Base-by-base conservation (phyloP, 352 stramenopile genomes). In the Aphanomyces astaci region DNA sequence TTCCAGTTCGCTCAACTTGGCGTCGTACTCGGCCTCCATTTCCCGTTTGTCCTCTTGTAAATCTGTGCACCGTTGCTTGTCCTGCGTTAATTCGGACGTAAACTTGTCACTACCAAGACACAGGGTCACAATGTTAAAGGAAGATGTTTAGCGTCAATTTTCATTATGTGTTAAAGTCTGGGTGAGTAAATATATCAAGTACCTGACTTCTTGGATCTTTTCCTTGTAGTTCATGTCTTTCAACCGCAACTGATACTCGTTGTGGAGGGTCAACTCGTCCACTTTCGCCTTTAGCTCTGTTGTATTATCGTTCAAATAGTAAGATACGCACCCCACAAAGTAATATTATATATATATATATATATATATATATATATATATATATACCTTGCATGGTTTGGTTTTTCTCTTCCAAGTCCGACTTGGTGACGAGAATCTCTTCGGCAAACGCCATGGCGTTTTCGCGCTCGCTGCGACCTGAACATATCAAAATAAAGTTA, bases 191-290 rank as follows among this genome's bases (percentile, higher is more conserved):
- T n/a, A 11, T n/a, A 49, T 63, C 46, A 88, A 75, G 30, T 77
- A 73, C 3, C 83, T 96, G 39, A 96, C 71, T 65, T 98, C 94
- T 71, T 98, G 97, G 30, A 98, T 79, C 59, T 97, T 95, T 66
- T 98, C 93, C 55, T 87, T 89, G 77, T 97, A 97, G 63, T 92
- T 96, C 90, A 98, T 97, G 69, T 98, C 92, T 64, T 97, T 97
- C 17, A 98, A 77, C 11, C 93, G 82, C 25, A 98, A 72, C 64
- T 98, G 90, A 73, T 98, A 98, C 60, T 98, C 94, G 71, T 98
- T 98, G 69, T 98, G 88, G 17, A 96, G 78, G 73, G 88, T 94
- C 11, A 98, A 79, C 64, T 98, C 90, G 63, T 98, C 93, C 15
- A 98, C 89, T 77, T 98, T 97, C 71, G 84, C 95, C 72, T 95